phyloP scores from a whole-genome alignment of 73 alveolate species.

The Tetrahymena elliotti region DNA sequence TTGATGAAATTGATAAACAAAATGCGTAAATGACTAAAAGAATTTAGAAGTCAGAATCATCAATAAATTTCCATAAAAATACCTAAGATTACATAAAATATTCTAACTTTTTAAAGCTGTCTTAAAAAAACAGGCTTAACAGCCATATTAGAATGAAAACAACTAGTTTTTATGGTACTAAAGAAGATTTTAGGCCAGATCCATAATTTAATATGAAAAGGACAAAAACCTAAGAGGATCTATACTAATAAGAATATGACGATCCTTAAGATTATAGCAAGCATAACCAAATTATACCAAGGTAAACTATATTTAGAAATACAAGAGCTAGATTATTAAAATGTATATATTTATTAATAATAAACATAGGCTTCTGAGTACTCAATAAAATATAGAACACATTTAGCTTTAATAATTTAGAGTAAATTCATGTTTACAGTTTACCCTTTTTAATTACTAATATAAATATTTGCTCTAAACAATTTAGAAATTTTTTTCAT shows the following conservation, averaged over 20 bases:
- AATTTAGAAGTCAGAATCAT: background rate
- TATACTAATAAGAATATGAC: background rate
- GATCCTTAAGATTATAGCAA: background rate
- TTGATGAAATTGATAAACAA: background rate
- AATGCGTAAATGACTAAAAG: background rate
- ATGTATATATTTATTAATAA: background rate
- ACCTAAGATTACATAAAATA: background rate
- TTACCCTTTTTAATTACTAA: background rate
- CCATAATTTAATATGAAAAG: background rate
- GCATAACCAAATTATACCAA: background rate
- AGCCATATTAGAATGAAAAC: background rate
- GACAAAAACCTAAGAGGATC: background rate
- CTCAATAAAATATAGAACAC: background rate
- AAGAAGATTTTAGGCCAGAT: background rate
- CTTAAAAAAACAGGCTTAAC: background rate
- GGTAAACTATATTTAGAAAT: background rate
- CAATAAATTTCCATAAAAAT: background rate
- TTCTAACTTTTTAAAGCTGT: background rate
- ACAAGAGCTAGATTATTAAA: background rate
- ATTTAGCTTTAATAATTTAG: background rate
- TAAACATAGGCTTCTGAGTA: background rate
- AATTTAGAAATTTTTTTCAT: background rate
- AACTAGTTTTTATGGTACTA: background rate
- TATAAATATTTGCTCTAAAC: background rate
- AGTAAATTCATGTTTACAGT: background rate